Percentiles rank a stretch among this genome's conserved stretches.
These are phyloP conservation scores for Pseudocercospora fijiensis DNA, from an alignment of 2,329 filamentous ascomycete genomes.

Conservation along the genomic window DNA sequence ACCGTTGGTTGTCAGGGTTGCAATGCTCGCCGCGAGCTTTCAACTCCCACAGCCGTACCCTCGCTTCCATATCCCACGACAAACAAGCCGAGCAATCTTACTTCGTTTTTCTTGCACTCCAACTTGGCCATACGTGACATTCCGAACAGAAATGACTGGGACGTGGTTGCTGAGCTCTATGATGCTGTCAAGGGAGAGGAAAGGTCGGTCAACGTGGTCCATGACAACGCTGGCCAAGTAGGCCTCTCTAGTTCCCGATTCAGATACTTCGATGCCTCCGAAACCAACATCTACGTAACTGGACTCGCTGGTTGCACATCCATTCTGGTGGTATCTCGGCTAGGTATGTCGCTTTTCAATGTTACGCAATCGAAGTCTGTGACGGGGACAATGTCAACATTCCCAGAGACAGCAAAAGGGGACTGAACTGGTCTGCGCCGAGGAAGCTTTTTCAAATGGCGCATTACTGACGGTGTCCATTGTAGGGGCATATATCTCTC, in stretches of 20 bases:
- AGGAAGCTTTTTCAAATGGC: background rate
- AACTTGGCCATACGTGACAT: background rate
- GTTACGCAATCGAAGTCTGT: background rate
- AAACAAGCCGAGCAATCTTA: background rate
- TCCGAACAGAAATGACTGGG: background rate
- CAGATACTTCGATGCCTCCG: background rate
- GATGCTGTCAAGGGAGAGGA: background rate
- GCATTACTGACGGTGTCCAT: background rate
- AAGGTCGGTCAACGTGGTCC: background rate
- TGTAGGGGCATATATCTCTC: slow-evolving; percentile 3
- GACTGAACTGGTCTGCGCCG: background rate
- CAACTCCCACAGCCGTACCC: background rate
- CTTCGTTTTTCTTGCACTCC: background rate
- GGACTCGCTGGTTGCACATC: background rate
- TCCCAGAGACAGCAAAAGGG: background rate
- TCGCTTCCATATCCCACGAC: background rate
- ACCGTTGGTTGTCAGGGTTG: background rate
- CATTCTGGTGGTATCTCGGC: background rate
- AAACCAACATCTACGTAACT: background rate
- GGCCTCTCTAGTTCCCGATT: background rate
- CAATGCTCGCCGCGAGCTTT: background rate
- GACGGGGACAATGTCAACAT: background rate
- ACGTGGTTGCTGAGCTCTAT: background rate
- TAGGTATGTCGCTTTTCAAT: background rate
- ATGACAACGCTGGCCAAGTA: background rate